Conservation (phyloP, 2,329 filamentous ascomycete species). For the Phialophora tarda region DNA sequence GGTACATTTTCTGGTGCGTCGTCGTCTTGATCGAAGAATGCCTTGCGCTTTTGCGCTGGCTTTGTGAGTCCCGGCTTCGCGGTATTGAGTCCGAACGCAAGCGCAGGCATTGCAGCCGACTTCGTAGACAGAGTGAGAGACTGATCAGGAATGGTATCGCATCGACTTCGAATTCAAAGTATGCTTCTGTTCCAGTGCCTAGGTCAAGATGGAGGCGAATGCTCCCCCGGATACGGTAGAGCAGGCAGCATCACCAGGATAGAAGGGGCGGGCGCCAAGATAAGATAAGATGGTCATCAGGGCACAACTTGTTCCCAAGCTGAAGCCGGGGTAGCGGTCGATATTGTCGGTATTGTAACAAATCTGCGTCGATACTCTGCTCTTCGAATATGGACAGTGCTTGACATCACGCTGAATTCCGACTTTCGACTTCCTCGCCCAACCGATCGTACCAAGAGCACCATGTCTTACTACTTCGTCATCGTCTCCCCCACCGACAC, state of each 20-base stretch:
- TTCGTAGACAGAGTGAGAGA: background rate
- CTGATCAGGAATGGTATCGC: background rate
- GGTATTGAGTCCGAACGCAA: slow-evolving; percentile 53
- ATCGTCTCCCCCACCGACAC: slow-evolving; percentile 96
- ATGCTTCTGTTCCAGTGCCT: background rate
- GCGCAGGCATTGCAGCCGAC: slow-evolving; percentile 42
- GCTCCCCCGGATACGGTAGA: background rate
- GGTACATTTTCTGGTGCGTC: slow-evolving; percentile 42
- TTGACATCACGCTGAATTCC: background rate
- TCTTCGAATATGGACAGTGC: background rate
- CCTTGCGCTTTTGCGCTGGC: slow-evolving; percentile 55
- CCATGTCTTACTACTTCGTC: slow-evolving; percentile 98
- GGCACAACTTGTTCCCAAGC: background rate
- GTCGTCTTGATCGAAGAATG: slow-evolving; percentile 52
- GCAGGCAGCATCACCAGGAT: background rate
- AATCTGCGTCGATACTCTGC: background rate
- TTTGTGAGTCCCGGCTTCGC: slow-evolving; percentile 42
- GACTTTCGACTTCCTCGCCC: background rate
- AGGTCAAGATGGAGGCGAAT: background rate
- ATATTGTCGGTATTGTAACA: background rate
- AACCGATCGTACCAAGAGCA: background rate
- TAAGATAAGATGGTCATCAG: background rate
- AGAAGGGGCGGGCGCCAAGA: background rate
- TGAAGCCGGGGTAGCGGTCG: background rate
- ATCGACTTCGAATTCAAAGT: background rate